A percentile compares a stretch with the other conserved stretches of the same genome.
These are phyloP conservation scores for Flammula alnicola DNA, from an alignment of 1,284 basidiomycete genomes.

Conservation along the genomic window DNA sequence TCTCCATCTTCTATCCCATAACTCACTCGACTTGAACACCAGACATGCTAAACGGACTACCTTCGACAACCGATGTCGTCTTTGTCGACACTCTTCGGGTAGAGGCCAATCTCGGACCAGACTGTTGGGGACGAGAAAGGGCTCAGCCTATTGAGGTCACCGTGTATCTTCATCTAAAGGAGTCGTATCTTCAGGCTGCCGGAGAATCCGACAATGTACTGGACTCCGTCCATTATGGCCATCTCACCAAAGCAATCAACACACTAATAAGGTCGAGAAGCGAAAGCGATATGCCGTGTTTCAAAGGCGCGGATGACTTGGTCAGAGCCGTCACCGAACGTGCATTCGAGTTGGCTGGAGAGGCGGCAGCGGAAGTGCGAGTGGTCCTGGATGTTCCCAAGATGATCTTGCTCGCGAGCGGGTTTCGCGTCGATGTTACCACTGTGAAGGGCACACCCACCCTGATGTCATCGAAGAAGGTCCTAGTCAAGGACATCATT, in stretches of 20 bases:
- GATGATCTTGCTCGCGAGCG: constrained; percentile 45
- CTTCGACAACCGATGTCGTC: constrained; percentile 44
- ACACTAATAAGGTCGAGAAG: constrained; percentile 27
- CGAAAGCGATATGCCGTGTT: constrained; percentile 25
- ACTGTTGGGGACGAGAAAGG: constrained; percentile 52
- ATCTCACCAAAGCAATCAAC: constrained; percentile 47
- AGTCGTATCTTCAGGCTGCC: constrained; percentile 40
- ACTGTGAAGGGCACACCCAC: constrained; percentile 8
- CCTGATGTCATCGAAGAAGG: constrained; percentile 28
- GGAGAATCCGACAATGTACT: constrained; percentile 48
- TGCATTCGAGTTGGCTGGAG: constrained; percentile 37
- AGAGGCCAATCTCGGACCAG: constrained; percentile 44
- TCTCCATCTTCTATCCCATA: too few relatives aligned
- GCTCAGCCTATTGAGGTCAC: constrained; percentile 49
- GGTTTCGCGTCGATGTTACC: constrained; percentile 36
- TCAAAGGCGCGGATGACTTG: constrained; percentile 34
- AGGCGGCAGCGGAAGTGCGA: constrained; percentile 36
- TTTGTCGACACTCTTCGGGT: constrained; percentile 46
- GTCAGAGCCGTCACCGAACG: constrained; percentile 37
- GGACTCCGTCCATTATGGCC: constrained; percentile 55
- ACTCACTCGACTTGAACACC: too few relatives aligned
- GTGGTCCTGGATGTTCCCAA: constrained; percentile 45
- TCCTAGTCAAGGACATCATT: constrained; percentile 41
- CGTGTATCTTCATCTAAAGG: constrained; percentile 45
- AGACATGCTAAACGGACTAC: too few relatives aligned